Percentiles rank a stretch among this genome's conserved stretches.
Evolutionary conservation across 2,329 filamentous ascomycete genomes (phyloP).

Genomic region (Xylaria sp.): DNA sequence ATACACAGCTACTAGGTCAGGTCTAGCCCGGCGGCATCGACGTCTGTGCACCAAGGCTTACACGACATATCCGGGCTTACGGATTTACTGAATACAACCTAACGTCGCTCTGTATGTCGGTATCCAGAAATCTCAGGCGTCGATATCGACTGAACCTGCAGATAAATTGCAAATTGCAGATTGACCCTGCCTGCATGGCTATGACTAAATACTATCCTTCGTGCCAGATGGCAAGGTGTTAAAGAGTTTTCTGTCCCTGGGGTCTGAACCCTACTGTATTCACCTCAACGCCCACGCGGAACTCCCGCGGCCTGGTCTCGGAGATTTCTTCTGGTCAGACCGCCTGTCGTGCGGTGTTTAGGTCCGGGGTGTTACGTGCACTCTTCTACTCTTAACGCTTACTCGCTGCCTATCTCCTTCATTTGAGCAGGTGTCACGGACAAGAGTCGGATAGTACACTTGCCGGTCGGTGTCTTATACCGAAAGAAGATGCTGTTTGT

Average conservation of each 20-base stretch:
- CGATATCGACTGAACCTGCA: neutral
- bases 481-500: neutral
- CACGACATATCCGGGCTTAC: neutral
- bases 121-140: neutral
- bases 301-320: neutral
- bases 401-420: neutral
- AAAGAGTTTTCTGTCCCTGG: neutral
- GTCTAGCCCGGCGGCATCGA: neutral
- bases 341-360: neutral
- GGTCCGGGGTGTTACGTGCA: neutral
- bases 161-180: neutral
- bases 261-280: neutral
- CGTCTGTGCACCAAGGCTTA: slow-evolving; percentile 1
- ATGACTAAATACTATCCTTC: neutral
- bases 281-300: neutral
- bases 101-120: neutral
- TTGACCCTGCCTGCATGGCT: neutral
- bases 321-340: neutral
- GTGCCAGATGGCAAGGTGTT: neutral
- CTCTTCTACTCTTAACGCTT: neutral
- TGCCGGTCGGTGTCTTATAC: neutral
- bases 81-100: neutral
- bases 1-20: neutral
- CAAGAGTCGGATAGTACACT: neutral
- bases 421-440: slow-evolving; percentile 1